Conservation (phyloP, 1,284 basidiomycete species). For the Trichosporon coremiiforme region DNA sequence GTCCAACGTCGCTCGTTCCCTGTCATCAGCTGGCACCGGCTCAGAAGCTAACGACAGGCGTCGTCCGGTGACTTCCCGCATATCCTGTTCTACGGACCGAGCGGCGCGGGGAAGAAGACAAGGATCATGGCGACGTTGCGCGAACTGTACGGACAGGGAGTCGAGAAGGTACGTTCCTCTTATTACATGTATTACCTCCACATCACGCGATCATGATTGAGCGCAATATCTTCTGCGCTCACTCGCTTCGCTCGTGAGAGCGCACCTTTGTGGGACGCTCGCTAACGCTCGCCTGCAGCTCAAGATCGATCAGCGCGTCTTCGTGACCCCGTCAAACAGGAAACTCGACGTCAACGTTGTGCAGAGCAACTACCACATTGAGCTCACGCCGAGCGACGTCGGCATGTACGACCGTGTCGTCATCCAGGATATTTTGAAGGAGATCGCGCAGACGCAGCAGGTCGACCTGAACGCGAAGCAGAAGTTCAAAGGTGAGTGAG, state of each 20-base stretch:
- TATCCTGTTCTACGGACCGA: conserved; percentile 96
- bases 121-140: conserved; percentile 85
- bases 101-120: conserved; percentile 97
- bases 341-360: conserved; percentile 97
- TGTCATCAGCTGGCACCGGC: too few species aligned
- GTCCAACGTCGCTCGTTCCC: too few species aligned
- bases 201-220: too few species aligned
- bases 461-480: conserved; percentile 95
- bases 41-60: conserved; percentile 60
- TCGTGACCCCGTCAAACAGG: conserved; percentile 89
- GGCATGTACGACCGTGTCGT: conserved; percentile 94
- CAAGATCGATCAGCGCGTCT: conserved; percentile 97
- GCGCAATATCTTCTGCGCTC: too few species aligned
- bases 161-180: conserved; percentile 71
- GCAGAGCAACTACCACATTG: conserved; percentile 95
- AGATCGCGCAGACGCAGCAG: conserved; percentile 98
- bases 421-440: conserved; percentile 95
- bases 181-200: too few species aligned
- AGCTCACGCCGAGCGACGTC: conserved; percentile 98
- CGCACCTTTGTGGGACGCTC: too few species aligned
- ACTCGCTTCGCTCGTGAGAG: background rate
- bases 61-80: conserved; percentile 94
- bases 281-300: conserved; percentile 62
- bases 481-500: conserved; percentile 81
- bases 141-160: conserved; percentile 87